Percentiles rank a stretch among this genome's conserved stretches.
Evolutionary conservation across 2,329 filamentous ascomycete species (phyloP).

Genomic region (Rhexocercosporidium sp.): DNA sequence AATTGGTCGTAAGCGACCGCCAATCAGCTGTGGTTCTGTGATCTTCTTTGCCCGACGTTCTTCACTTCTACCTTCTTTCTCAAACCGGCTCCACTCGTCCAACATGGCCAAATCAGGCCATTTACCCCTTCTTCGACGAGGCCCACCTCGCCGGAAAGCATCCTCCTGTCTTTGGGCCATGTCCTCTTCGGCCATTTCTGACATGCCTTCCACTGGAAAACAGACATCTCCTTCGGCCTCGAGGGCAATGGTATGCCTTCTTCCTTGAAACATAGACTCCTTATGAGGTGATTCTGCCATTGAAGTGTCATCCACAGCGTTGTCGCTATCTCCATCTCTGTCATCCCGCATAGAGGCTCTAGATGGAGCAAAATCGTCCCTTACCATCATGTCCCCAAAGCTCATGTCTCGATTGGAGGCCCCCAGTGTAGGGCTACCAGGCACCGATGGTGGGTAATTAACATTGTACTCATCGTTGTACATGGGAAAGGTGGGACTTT

Average conservation of each 20-base stretch:
- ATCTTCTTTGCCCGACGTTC: conserved; percentile 88
- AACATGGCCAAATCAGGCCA: conserved; percentile 88
- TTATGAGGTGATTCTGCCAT: conserved; percentile 31
- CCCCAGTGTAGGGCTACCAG: conserved; percentile 62
- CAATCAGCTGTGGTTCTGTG: conserved; percentile 90
- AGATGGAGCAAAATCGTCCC: conserved; percentile 60
- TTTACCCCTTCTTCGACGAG: conserved; percentile 64
- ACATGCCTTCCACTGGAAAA: conserved; percentile 80
- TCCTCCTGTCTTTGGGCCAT: conserved; percentile 54
- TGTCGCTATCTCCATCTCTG: conserved; percentile 33
- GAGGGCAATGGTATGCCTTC: conserved; percentile 63
- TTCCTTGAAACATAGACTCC: conserved; percentile 41
- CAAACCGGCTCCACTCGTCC: conserved; percentile 87
- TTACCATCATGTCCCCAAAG: conserved; percentile 73
- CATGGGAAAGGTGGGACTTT: conserved; percentile 29
- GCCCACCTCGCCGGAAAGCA: conserved; percentile 38
- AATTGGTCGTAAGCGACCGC: conserved; percentile 83
- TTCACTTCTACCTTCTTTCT: conserved; percentile 86
- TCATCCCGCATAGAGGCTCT: conserved; percentile 24
- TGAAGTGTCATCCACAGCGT: conserved; percentile 42
- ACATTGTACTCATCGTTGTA: conserved; percentile 60
- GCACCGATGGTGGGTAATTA: conserved; percentile 72
- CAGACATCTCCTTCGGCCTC: conserved; percentile 88
- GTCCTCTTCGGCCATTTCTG: conserved; percentile 83
- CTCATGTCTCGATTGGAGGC: conserved; percentile 57